Percentiles rank a stretch among this genome's conserved stretches.
Evolutionary conservation across 1,139 yeast genomes (phyloP).

Genomic region (Diutina siamensis): DNA sequence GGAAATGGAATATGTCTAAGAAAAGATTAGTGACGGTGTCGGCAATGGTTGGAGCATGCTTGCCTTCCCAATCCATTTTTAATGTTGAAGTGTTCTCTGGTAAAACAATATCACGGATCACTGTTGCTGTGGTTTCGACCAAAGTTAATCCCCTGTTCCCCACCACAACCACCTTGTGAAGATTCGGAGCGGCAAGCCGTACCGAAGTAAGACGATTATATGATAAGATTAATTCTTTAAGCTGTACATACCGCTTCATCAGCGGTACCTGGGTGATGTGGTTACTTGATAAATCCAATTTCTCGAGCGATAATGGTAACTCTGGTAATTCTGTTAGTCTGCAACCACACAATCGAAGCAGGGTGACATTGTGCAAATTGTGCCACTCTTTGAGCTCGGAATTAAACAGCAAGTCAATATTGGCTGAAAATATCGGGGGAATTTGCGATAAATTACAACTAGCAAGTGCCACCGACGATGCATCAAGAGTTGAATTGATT

Average conservation of each 20-base stretch:
- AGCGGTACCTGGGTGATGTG: background rate
- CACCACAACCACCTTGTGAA: background rate
- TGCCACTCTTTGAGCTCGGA: background rate
- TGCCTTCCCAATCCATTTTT: background rate
- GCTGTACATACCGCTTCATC: background rate
- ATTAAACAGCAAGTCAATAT: background rate
- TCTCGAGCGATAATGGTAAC: background rate
- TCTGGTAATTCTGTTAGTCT: background rate
- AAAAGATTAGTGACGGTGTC: background rate
- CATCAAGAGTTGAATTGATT: no score
- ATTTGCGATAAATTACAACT: no score
- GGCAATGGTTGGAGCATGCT: background rate
- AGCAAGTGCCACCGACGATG: no score
- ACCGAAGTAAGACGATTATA: background rate
- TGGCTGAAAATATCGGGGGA: no score
- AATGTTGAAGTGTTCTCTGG: background rate
- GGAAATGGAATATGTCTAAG: background rate
- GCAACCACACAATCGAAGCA: background rate
- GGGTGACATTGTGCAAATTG: background rate
- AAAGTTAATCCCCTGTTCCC: background rate
- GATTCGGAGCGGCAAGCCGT: background rate
- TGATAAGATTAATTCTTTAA: background rate
- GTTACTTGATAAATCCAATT: background rate
- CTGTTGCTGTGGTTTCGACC: background rate
- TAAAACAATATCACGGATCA: background rate